These are phyloP conservation scores for Madurella fahalii DNA, from an alignment of 2,329 filamentous ascomycete genomes.

Conservation along the genomic window DNA sequence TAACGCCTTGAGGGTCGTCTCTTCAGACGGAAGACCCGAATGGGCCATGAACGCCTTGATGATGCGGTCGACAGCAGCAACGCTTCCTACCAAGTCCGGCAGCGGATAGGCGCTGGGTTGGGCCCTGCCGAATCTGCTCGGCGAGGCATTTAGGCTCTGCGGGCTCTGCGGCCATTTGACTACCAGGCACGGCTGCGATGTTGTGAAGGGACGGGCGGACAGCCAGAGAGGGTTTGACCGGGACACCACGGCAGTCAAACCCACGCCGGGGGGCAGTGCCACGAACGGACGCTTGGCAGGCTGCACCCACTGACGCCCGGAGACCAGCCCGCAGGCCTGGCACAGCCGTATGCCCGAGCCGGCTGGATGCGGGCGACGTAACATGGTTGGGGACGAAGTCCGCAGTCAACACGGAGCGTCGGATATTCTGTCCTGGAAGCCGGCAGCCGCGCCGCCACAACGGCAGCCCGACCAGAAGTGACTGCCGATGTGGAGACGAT, in stretches of 20 bases:
- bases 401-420: too few species aligned
- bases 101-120: conserved; percentile 12
- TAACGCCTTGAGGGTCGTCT: conserved; percentile 42
- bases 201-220: conserved; percentile 20
- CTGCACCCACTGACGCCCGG: conserved; percentile 22
- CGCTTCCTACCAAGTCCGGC: conserved; percentile 39
- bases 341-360: conserved; percentile 17
- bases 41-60: conserved; percentile 42
- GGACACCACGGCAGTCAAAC: conserved; percentile 8
- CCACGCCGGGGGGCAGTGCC: conserved; percentile 18
- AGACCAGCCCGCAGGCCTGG: conserved; percentile 30
- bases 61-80: conserved; percentile 40
- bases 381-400: conserved; percentile 7
- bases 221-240: conserved; percentile 10
- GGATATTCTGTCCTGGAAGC: too few species aligned
- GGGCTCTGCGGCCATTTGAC: conserved; percentile 14
- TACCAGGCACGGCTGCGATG: conserved; percentile 18
- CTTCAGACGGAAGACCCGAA: conserved; percentile 42
- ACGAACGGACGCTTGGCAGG: conserved; percentile 24
- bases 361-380: conserved; percentile 18
- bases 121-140: conserved; percentile 15
- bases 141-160: conserved; percentile 7
- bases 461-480: neutral
- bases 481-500: neutral
- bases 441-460: neutral